phyloP scores from a whole-genome alignment of 148 eudicot species.

The Dianthus caryophyllus region DNA sequence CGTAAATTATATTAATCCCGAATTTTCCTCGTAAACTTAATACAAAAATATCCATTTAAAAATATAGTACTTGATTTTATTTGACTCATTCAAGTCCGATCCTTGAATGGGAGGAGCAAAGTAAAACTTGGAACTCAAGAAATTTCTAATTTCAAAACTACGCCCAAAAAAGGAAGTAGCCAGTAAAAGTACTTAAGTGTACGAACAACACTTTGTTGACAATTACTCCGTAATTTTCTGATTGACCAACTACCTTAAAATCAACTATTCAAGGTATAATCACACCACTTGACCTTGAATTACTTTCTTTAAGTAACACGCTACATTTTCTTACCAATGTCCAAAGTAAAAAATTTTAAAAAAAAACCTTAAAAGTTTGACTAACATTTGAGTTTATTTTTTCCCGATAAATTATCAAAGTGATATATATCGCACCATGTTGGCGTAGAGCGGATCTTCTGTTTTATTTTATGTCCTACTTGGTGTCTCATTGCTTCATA shows the following conservation, averaged over 20 bases:
- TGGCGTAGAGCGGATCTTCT: no score
- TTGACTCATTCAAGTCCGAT: constrained; percentile 12
- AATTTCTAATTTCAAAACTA: neutral
- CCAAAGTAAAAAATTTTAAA: no score
- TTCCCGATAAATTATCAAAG: no score
- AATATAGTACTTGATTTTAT: neutral
- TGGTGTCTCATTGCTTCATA: no score
- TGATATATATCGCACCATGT: no score
- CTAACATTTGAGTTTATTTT: no score
- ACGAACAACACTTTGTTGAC: neutral
- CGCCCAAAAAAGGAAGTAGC: neutral
- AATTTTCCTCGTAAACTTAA: no score
- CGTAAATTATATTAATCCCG: no score
- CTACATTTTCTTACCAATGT: neutral
- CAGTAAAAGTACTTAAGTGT: neutral
- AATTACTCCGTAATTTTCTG: neutral
- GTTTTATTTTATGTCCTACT: no score
- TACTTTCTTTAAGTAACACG: neutral
- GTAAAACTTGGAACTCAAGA: neutral
- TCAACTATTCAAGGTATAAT: neutral
- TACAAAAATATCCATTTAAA: neutral
- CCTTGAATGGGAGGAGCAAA: neutral
- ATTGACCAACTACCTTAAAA: neutral
- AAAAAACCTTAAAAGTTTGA: neutral
- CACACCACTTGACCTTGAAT: neutral